Evolutionary conservation across 2,329 filamentous ascomycete species (phyloP).

Genomic region (Diaporthe eres): DNA sequence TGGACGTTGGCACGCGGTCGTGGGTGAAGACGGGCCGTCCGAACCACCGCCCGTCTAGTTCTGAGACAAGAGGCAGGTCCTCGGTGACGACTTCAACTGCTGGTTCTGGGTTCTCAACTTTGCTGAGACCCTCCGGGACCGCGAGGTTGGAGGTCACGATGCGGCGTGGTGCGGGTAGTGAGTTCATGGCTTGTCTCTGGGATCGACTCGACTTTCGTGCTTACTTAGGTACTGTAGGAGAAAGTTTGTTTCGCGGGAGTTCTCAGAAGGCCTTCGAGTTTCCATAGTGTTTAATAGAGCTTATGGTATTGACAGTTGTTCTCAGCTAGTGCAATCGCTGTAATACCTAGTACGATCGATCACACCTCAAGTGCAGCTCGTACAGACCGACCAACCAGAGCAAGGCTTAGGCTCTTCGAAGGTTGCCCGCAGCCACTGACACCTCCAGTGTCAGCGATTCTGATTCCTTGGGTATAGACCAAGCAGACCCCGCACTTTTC

Average conservation of each 20-base stretch:
- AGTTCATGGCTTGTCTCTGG: neutral
- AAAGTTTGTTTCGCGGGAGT: neutral
- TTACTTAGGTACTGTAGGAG: neutral
- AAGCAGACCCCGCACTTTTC: too few relatives aligned
- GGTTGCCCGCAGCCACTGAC: too few relatives aligned
- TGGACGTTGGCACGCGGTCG: constrained; percentile 3
- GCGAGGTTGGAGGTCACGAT: constrained; percentile 9
- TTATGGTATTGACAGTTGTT: neutral
- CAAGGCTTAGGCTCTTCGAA: too few relatives aligned
- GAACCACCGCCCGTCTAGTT: neutral
- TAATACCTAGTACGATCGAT: too few relatives aligned
- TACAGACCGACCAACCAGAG: too few relatives aligned
- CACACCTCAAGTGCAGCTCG: too few relatives aligned
- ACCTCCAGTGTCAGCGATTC: too few relatives aligned
- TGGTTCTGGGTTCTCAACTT: neutral
- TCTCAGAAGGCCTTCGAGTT: neutral
- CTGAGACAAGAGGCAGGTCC: neutral
- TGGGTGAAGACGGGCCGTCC: neutral
- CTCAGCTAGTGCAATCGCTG: neutral
- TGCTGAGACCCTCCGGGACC: neutral
- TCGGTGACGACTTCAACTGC: constrained; percentile 2
- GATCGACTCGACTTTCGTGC: neutral
- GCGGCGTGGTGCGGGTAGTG: neutral
- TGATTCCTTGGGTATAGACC: too few relatives aligned
- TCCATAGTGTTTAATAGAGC: neutral